Conservation (phyloP, 257 asterid genomes). For the Forsythia viridissima region DNA sequence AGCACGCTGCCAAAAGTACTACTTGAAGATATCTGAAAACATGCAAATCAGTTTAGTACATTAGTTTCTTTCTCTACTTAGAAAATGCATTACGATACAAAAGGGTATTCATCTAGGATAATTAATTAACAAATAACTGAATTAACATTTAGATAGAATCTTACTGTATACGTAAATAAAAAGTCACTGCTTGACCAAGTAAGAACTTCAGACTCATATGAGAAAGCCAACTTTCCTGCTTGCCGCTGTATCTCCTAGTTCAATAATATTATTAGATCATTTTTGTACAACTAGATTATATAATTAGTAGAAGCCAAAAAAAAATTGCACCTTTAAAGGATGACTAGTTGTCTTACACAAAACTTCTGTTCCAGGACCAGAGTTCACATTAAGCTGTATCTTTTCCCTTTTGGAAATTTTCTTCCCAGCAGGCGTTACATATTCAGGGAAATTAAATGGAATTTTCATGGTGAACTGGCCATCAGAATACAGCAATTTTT, state of each 20-base stretch:
- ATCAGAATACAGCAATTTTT: constrained; percentile 58
- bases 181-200: constrained; percentile 82
- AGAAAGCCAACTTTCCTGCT: constrained; percentile 68
- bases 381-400: constrained; percentile 64
- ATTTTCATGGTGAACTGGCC: constrained; percentile 66
- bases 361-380: constrained; percentile 70
- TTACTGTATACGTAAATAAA: constrained; percentile 63
- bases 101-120: not conserved
- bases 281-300: not conserved
- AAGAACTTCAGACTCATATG: constrained; percentile 72
- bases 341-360: constrained; percentile 66
- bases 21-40: constrained; percentile 62
- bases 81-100: constrained; percentile 7
- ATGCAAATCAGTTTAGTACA: constrained; percentile 12
- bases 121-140: not conserved
- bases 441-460: constrained; percentile 88
- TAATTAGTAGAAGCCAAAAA: constrained; percentile 19
- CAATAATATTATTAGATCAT: constrained; percentile 13
- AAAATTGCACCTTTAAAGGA: constrained; percentile 71
- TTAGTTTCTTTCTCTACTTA: constrained; percentile 4
- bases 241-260: constrained; percentile 62
- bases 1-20: constrained; percentile 61
- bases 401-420: constrained; percentile 82
- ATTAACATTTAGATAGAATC: constrained; percentile 16
- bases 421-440: constrained; percentile 84